Evolutionary conservation across 225 moss, liverwort and hornwort genomes (phyloP).

Genomic region (Antitrichia curtipendula): DNA sequence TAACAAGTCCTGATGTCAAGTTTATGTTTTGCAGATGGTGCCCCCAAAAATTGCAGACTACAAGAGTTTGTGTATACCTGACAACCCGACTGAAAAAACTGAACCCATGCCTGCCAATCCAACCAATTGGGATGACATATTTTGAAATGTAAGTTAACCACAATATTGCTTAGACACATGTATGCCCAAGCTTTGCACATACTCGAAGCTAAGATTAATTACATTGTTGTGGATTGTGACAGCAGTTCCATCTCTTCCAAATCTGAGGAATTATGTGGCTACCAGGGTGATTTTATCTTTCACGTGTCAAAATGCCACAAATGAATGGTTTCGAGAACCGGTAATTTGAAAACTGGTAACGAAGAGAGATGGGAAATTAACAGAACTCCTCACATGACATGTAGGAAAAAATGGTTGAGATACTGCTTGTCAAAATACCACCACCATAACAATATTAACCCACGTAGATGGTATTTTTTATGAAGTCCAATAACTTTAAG

Average conservation of each 20-base stretch:
- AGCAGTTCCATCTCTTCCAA: background rate
- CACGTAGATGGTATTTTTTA: background rate
- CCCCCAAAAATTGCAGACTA: conserved; percentile 64
- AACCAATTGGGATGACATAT: conserved; percentile 78
- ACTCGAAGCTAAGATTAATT: background rate
- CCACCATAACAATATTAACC: background rate
- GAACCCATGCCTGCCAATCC: conserved; percentile 18
- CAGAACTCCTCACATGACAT: background rate
- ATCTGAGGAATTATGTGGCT: background rate
- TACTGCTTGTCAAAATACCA: background rate
- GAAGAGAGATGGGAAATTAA: no score
- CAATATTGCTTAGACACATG: background rate
- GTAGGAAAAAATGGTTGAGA: background rate
- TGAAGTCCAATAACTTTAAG: background rate
- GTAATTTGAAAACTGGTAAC: background rate
- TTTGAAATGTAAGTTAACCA: conserved; percentile 8
- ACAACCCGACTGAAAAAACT: conserved; percentile 16
- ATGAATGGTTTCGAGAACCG: background rate
- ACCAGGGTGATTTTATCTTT: background rate
- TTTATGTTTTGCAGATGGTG: conserved; percentile 48
- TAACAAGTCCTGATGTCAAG: background rate
- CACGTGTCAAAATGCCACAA: background rate
- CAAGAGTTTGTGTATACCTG: conserved; percentile 56
- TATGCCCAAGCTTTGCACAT: background rate
- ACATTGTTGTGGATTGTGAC: background rate